These are phyloP conservation scores for Phytomonas sp. DNA, from an alignment of 208 protist genomes.

Conservation along the genomic window DNA sequence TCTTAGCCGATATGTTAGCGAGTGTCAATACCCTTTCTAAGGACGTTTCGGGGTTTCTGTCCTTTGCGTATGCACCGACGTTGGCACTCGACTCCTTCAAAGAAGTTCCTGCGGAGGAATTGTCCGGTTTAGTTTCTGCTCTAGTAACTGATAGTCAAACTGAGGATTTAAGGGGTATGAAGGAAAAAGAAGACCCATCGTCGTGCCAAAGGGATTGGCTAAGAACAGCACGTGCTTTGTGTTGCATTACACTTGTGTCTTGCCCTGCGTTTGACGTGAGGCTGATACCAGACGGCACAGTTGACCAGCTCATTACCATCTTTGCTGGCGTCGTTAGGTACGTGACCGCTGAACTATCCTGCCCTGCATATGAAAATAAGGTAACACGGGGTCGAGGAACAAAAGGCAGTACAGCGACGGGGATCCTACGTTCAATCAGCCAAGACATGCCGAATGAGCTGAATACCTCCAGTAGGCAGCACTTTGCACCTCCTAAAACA, in stretches of 20 bases:
- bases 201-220: neutral
- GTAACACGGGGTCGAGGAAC: neutral
- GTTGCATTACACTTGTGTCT: constrained; percentile 38
- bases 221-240: constrained; percentile 23
- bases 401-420: neutral
- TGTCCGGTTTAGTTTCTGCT: neutral
- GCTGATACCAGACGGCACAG: constrained; percentile 27
- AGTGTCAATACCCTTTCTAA: neutral
- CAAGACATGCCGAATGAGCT: neutral
- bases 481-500: neutral
- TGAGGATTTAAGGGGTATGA: neutral
- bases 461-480: neutral
- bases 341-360: constrained; percentile 15
- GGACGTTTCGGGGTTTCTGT: neutral
- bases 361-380: constrained; percentile 3
- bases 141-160: neutral
- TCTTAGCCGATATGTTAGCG: neutral
- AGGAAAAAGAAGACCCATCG: neutral
- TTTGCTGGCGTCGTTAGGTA: constrained; percentile 35
- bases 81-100: neutral
- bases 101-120: neutral
- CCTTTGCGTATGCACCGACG: neutral
- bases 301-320: constrained; percentile 32
- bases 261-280: constrained; percentile 42
- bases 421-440: neutral